Base-by-base conservation (phyloP, 768 basidiomycete genomes). In the Lactarius sp. region DNA sequence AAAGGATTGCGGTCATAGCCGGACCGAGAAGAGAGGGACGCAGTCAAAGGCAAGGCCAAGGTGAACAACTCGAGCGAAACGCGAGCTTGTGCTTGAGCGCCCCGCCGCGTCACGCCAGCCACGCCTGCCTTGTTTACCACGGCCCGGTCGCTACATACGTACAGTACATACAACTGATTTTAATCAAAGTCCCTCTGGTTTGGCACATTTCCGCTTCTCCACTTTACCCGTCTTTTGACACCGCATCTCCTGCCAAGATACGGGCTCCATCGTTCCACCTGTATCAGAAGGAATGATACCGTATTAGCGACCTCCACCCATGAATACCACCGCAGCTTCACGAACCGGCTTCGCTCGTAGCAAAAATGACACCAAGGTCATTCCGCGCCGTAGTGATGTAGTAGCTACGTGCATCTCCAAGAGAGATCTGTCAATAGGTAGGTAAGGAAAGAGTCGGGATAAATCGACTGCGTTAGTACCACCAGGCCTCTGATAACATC, bases 171-270 rank as follows among this genome's bases (percentile, higher is more conserved):
- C 39, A 14, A 13, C 14, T 13, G 1, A 12, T 13, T 41, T 13
- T 13, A 41, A 50, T 51, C 50, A 63, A 71, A 86, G 64, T 52
- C 80, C 82, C 65, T 92, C 86, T 59, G 92, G 91, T 73, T 92
- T 92, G 47, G 91, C 91, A 69, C 90, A 92, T 72, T 94, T 94
- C 62, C 92, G 81, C 68, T 83, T 88, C 73, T 94, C 92, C 52
- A 86, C 77, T 66, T 78, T 82, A 5, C 91, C 90, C 16, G 91
- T 92, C 72, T 84, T 85, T 20, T 89, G 85, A 71, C 91, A 93
- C 22, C 90, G 82, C 92, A 94, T 94, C 73, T 90, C 90, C 75
- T 90, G 85, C 92, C 92, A 94, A 2, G 89, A 92, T 14, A 92
- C 83, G 0, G 92, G 88, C 61, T 90, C 85, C 83, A 94, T 86